Conservation (phyloP, 1,284 basidiomycete species). For the Apiotrichum veenhuisii region DNA sequence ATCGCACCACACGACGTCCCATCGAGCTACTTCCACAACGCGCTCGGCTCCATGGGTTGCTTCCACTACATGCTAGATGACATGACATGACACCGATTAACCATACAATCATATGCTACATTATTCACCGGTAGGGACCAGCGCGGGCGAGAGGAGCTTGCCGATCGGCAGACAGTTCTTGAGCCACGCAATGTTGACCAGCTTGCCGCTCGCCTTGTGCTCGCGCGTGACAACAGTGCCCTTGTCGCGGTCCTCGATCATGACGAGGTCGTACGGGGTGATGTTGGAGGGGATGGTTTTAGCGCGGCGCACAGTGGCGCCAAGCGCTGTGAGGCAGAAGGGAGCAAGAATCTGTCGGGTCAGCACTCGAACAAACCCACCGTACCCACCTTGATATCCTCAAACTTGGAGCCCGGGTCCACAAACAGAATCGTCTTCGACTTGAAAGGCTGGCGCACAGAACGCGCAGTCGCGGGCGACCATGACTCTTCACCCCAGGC, state of each 20-base stretch:
- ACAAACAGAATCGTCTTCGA: constrained; percentile 34
- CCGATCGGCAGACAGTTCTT: constrained; percentile 63
- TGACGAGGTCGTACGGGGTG: constrained; percentile 60
- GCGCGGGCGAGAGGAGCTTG: not conserved
- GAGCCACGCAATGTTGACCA: constrained; percentile 59
- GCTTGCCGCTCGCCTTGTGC: constrained; percentile 20
- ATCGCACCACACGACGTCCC: no score
- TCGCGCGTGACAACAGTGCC: constrained; percentile 47
- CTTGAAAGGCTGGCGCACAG: constrained; percentile 47
- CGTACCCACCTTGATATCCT: constrained; percentile 27
- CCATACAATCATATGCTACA: not conserved
- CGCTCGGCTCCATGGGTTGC: no score
- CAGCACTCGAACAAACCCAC: constrained; percentile 6
- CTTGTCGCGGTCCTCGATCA: constrained; percentile 57
- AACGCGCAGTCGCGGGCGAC: constrained; percentile 50
- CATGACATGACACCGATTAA: not conserved
- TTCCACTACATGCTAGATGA: not conserved
- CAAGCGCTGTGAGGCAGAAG: constrained; percentile 66
- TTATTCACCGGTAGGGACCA: not conserved
- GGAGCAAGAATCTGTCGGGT: constrained; percentile 55
- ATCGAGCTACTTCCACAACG: no score
- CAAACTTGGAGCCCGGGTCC: constrained; percentile 8
- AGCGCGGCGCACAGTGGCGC: constrained; percentile 59
- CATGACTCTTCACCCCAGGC: constrained; percentile 61
- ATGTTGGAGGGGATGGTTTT: constrained; percentile 42